Percentiles rank a stretch among this genome's conserved stretches.
phyloP scores from a whole-genome alignment of 257 asterid genomes.

The Scutellaria minor region DNA sequence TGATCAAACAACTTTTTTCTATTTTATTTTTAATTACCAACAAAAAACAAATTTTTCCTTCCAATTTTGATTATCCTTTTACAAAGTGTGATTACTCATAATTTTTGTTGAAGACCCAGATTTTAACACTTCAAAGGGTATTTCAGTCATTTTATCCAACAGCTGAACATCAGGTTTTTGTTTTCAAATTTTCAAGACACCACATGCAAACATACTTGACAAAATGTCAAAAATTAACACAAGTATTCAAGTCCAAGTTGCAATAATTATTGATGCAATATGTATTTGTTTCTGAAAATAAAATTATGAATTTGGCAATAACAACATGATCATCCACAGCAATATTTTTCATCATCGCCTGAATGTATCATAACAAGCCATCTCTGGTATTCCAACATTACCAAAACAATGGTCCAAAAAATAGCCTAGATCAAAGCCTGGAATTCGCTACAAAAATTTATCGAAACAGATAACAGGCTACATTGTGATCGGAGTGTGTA shows the following conservation, averaged over 20 bases:
- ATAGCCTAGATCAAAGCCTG: not conserved
- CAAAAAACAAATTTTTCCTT: too few relatives aligned
- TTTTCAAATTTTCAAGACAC: not conserved
- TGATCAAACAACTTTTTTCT: slow-evolving; percentile 42
- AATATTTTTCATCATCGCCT: not conserved
- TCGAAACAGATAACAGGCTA: slow-evolving; percentile 12
- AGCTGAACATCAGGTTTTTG: too few relatives aligned
- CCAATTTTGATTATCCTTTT: too few relatives aligned
- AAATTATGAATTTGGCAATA: too few relatives aligned
- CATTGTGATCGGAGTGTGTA: slow-evolving; percentile 53
- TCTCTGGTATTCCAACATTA: not conserved
- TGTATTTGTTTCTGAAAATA: not conserved
- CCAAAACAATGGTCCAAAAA: slow-evolving; percentile 16
- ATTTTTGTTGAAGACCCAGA: too few relatives aligned
- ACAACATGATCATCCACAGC: not conserved
- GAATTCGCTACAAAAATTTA: slow-evolving; percentile 50
- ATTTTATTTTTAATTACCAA: not conserved
- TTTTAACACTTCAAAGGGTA: too few relatives aligned
- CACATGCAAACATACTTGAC: not conserved
- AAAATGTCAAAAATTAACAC: not conserved
- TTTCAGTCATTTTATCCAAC: too few relatives aligned
- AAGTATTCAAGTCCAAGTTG: not conserved
- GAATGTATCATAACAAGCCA: slow-evolving; percentile 6
- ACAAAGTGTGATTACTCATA: too few relatives aligned
- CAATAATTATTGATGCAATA: not conserved